Conservation (phyloP, 257 asterid species). For the Salvia splendens region DNA sequence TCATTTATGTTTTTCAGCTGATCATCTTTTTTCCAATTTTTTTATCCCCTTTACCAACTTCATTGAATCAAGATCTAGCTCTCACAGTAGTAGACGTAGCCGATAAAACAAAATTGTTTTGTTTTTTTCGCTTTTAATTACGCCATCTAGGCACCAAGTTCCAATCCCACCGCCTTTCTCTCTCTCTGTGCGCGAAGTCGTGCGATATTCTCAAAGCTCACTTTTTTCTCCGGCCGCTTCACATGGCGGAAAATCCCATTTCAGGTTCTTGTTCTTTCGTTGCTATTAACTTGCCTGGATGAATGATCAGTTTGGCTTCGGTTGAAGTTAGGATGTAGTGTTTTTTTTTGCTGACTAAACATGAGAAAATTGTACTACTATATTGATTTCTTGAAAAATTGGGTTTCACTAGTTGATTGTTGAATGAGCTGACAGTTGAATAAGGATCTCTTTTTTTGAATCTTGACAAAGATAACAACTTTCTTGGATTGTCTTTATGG, state of each 20-base stretch:
- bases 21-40: too few species aligned
- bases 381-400: conserved; percentile 7
- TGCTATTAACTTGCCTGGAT: conserved; percentile 1
- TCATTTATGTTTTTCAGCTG: too few species aligned
- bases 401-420: conserved; percentile 12
- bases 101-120: not conserved
- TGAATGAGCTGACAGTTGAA: conserved; percentile 21
- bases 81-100: conserved; percentile 11
- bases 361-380: not conserved
- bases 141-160: conserved; percentile 18
- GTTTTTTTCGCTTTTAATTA: conserved; percentile 11
- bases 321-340: conserved; percentile 31
- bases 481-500: conserved; percentile 39
- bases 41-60: conserved; percentile 22
- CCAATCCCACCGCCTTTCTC: not conserved
- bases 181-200: conserved; percentile 21
- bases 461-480: conserved; percentile 32
- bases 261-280: conserved; percentile 48
- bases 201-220: conserved; percentile 28
- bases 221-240: conserved; percentile 20
- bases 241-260: conserved; percentile 56
- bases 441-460: conserved; percentile 24
- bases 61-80: conserved; percentile 19
- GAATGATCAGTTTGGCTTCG: conserved; percentile 26
- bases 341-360: not conserved